A percentile compares a stretch with the other conserved stretches of the same genome.
Conservation (phyloP, 495 filamentous ascomycete species). For the Pseudoneurospora amorphoporcata region DNA sequence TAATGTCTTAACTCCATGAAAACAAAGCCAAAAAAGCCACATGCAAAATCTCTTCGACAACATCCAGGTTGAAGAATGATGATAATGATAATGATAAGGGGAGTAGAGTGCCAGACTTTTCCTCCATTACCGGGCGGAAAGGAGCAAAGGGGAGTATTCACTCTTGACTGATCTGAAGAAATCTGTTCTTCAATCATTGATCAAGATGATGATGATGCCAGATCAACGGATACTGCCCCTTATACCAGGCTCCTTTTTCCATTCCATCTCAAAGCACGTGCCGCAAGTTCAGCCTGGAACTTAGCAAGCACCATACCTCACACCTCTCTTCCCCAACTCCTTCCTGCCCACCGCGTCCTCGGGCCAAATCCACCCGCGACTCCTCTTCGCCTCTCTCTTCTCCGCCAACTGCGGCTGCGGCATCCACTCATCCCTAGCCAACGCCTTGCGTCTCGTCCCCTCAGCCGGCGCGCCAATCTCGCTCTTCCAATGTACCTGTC, state of each 20-base stretch:
- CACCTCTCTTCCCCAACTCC: conserved; percentile 47
- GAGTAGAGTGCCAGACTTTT: neutral
- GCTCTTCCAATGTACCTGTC: conserved; percentile 57
- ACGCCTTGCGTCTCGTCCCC: conserved; percentile 59
- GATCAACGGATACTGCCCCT: neutral
- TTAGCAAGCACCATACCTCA: conserved; percentile 38
- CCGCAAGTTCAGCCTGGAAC: conserved; percentile 9
- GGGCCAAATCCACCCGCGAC: conserved; percentile 76
- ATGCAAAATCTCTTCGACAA: neutral
- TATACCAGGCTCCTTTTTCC: neutral
- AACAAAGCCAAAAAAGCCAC: neutral
- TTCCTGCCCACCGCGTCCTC: conserved; percentile 52
- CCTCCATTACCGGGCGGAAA: neutral
- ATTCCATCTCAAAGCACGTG: neutral
- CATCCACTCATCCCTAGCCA: conserved; percentile 75
- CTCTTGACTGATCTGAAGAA: neutral
- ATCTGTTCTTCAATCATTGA: neutral
- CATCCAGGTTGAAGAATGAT: neutral
- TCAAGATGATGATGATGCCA: neutral
- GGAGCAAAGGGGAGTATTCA: neutral
- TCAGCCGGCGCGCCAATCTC: conserved; percentile 77
- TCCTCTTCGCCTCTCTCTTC: conserved; percentile 71
- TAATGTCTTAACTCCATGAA: neutral
- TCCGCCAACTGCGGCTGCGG: conserved; percentile 73
- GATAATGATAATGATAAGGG: neutral